phyloP scores from a whole-genome alignment of 768 basidiomycete species.

The Lentinus brumalis region DNA sequence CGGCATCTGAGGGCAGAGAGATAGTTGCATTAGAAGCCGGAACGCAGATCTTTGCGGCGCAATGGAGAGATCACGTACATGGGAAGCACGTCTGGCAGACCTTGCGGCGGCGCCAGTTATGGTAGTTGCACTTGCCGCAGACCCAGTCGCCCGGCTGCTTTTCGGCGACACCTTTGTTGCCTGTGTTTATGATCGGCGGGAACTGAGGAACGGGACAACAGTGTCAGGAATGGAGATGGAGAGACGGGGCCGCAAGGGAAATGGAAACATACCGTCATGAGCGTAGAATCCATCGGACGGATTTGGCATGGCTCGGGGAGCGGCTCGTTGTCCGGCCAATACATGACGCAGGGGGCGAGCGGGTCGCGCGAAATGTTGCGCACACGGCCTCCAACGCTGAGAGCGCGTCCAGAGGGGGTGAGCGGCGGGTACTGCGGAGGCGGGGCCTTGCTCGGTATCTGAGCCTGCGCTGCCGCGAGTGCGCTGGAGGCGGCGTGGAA shows the following conservation, averaged over 20 bases:
- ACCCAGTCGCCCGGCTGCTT: conserved; percentile 65
- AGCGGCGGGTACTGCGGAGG: conserved; percentile 67
- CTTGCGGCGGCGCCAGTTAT: conserved; percentile 86
- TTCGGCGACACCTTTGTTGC: conserved; percentile 85
- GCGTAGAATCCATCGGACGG: conserved; percentile 55
- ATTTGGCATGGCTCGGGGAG: conserved; percentile 80
- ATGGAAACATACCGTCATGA: conserved; percentile 49
- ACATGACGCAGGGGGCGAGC: conserved; percentile 75
- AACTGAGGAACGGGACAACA: conserved; percentile 43
- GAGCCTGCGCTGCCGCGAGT: conserved; percentile 10
- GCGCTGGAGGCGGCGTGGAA: not conserved
- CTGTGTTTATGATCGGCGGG: conserved; percentile 87
- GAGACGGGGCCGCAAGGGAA: not conserved
- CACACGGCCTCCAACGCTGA: conserved; percentile 76
- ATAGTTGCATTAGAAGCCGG: conserved; percentile 8
- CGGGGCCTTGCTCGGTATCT: conserved; percentile 6
- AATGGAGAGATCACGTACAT: conserved; percentile 48
- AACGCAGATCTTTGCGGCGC: conserved; percentile 11
- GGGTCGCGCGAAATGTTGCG: conserved; percentile 80
- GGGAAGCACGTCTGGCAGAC: conserved; percentile 90
- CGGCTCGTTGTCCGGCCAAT: conserved; percentile 89
- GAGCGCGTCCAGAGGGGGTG: conserved; percentile 80
- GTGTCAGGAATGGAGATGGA: not conserved
- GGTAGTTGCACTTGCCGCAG: conserved; percentile 81
- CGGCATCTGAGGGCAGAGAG: conserved; percentile 57